A percentile compares a stretch with the other conserved stretches of the same genome.
These are phyloP conservation scores for Fusarium virguliforme DNA, from an alignment of 2,329 filamentous ascomycete genomes.

Conservation along the genomic window DNA sequence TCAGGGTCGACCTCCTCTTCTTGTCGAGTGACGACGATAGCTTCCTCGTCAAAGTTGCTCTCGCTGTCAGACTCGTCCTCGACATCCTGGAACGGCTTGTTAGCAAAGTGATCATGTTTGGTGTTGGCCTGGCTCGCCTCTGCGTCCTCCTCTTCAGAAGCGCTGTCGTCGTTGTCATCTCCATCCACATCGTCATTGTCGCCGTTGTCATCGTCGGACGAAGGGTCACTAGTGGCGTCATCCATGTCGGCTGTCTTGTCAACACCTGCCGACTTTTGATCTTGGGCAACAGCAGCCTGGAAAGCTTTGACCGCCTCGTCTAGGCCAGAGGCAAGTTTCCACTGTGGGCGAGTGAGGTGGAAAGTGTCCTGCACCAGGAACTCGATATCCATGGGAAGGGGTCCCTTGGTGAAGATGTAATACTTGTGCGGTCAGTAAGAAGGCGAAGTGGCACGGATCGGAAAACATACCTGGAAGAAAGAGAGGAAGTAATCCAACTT, in stretches of 20 bases:
- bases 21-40: conserved; percentile 91
- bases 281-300: conserved; percentile 88
- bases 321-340: conserved; percentile 86
- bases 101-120: conserved; percentile 7
- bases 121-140: conserved; percentile 62
- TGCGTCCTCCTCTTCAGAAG: conserved; percentile 72
- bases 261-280: conserved; percentile 84
- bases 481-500: conserved; percentile 98
- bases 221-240: conserved; percentile 78
- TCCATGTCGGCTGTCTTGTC: conserved; percentile 81
- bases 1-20: conserved; percentile 94
- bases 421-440: conserved; percentile 69
- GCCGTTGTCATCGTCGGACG: conserved; percentile 83
- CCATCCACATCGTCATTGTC: conserved; percentile 77
- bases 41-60: conserved; percentile 85
- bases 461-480: conserved; percentile 83
- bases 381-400: conserved; percentile 95
- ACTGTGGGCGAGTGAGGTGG: conserved; percentile 87
- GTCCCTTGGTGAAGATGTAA: conserved; percentile 92
- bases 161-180: conserved; percentile 74
- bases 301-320: conserved; percentile 89
- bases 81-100: conserved; percentile 60
- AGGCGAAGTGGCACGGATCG: background rate
- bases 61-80: conserved; percentile 67
- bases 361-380: conserved; percentile 97